Evolutionary conservation across 176 grass and related monocot species (phyloP), one percentile per base, ranked within the genome.

Genomic region (Poa pratensis): DNA sequence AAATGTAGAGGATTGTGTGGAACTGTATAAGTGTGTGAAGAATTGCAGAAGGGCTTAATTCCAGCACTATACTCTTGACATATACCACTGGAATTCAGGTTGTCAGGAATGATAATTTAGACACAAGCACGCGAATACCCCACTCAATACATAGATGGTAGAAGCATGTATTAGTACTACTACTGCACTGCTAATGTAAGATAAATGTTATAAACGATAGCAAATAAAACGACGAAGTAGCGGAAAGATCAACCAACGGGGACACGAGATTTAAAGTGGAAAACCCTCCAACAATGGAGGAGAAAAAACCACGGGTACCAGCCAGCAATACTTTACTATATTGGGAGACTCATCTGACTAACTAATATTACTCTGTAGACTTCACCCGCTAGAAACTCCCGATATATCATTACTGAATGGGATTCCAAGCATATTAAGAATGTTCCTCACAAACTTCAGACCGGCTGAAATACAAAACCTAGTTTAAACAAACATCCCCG

Each of bases 381-480:
- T 45, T 46, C 45, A 46, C 45, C 10, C n/a, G n/a, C 45, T 12
- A 46, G 2, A 46, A 46, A 46, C 45, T 12, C 45, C 48, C 13
- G 11, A 49, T 15, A 12, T 48, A 1, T 45, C 26, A 28, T 63
- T 63, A 63, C 27, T 63, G 13, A 63, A 64, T 16, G 2, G 0
- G 61, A 64, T 30, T 64, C 61, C 26, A 64, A 64, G 61, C 26
- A 64, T 32, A 30, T 28, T 51, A 66, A n/a, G 26, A 80, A 14
- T n/a, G n/a, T 79, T 65, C 18, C 73, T 76, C 40, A 22, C 15
- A 53, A 32, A 30, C 22, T 77, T 67, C 30, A 23, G 52, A 67
- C 42, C 81, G 19, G 58, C 69, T 67, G 6, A 55, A 68, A 45
- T 5, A 26, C 58, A 75, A 73, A 89, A 50, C 37, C 35, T 85